Conservation (phyloP, 176 grass and related monocot genomes). For the Poa annua region DNA sequence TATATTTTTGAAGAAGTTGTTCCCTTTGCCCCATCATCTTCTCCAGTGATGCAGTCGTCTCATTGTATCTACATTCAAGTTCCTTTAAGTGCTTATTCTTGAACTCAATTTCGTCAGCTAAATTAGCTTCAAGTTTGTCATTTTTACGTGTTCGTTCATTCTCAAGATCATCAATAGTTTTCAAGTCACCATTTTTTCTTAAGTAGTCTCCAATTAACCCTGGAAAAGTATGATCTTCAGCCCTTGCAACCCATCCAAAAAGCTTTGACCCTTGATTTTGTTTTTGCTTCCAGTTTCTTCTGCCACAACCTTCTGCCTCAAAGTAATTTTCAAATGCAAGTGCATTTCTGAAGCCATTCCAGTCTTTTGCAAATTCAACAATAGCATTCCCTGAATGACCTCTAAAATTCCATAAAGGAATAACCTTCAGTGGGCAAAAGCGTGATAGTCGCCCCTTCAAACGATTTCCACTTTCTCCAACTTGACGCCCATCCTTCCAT, state of each 20-base stretch:
- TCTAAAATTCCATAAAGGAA: conserved; percentile 65
- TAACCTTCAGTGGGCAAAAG: conserved; percentile 62
- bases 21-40: conserved; percentile 33
- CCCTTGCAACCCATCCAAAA: conserved; percentile 27
- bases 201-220: conserved; percentile 23
- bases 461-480: conserved; percentile 67
- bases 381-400: conserved; percentile 70
- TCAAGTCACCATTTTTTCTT: conserved; percentile 27
- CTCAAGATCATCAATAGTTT: conserved; percentile 27
- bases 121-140: conserved; percentile 19
- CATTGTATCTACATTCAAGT: conserved; percentile 34
- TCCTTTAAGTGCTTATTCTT: conserved; percentile 22
- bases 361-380: conserved; percentile 75
- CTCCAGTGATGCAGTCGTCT: conserved; percentile 12
- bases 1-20: conserved; percentile 21
- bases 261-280: conserved; percentile 2
- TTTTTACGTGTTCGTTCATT: conserved; percentile 25
- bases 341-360: conserved; percentile 58
- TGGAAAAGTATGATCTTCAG: conserved; percentile 14
- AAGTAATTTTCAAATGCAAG: conserved; percentile 25
- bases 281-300: conserved; percentile 12
- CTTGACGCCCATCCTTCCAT: conserved; percentile 54
- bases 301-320: conserved; percentile 4
- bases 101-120: conserved; percentile 22
- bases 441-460: conserved; percentile 57